These are phyloP conservation scores for Phytophthora nicotianae DNA, from an alignment of 352 stramenopile genomes.

Conservation along the genomic window DNA sequence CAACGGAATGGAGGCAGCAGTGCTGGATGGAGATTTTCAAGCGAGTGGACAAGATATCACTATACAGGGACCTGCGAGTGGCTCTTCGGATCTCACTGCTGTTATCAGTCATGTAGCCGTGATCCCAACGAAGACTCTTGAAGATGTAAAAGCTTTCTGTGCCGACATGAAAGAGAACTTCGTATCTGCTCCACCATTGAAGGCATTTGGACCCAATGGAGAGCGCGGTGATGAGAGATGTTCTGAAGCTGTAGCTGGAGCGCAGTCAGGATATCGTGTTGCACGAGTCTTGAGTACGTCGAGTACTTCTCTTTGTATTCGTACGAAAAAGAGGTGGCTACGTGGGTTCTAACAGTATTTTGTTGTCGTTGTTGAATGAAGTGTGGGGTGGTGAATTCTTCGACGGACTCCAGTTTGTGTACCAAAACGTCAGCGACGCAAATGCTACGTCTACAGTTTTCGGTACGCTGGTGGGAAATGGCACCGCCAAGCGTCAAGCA, in stretches of 20 bases:
- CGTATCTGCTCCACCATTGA: conserved; percentile 51
- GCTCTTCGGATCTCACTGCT: conserved; percentile 10
- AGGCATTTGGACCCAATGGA: conserved; percentile 44
- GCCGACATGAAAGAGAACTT: conserved; percentile 47
- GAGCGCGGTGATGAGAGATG: conserved; percentile 35
- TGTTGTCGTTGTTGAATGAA: conserved; percentile 29
- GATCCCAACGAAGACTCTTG: conserved; percentile 18
- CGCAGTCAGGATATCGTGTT: conserved; percentile 60
- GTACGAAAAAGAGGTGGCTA: too few relatives aligned
- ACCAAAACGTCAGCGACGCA: conserved; percentile 33
- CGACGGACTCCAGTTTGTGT: conserved; percentile 68
- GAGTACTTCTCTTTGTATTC: not conserved
- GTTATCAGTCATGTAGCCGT: conserved; percentile 59
- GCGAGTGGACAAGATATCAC: conserved; percentile 4
- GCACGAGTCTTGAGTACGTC: conserved; percentile 58
- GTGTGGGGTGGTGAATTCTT: conserved; percentile 81
- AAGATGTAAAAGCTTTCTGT: conserved; percentile 38
- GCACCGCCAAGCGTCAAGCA: conserved; percentile 31
- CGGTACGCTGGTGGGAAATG: conserved; percentile 61
- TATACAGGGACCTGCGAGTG: conserved; percentile 29
- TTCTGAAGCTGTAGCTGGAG: conserved; percentile 30
- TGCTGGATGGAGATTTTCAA: conserved; percentile 6
- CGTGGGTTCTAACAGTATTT: conserved; percentile 13
- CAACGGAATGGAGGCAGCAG: conserved; percentile 21
- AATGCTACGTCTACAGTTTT: conserved; percentile 11